A percentile compares a stretch with the other conserved stretches of the same genome.
Conservation (phyloP, 257 asterid species). For the Nicotiana tabacum region DNA sequence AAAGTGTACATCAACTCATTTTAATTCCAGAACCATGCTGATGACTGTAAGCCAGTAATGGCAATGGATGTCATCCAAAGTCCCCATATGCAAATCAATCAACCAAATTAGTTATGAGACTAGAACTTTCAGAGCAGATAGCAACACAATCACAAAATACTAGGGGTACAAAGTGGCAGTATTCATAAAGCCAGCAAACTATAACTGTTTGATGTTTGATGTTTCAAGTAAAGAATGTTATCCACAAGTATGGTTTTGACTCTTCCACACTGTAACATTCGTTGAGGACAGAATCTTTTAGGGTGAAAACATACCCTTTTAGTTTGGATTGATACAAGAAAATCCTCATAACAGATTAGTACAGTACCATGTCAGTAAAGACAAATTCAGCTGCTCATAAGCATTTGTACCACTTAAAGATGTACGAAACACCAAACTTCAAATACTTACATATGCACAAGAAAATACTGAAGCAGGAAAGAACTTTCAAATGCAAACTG, state of each 20-base stretch:
- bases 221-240: too few relatives aligned
- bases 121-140: not conserved
- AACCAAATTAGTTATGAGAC: not conserved
- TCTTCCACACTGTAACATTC: not conserved
- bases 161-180: not conserved
- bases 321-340: not conserved
- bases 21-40: not conserved
- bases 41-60: not conserved
- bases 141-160: not conserved
- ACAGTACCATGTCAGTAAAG: not conserved
- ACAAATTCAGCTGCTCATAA: not conserved
- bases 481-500: not conserved
- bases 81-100: not conserved
- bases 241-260: not conserved
- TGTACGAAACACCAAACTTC: too few relatives aligned
- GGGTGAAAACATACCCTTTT: not conserved
- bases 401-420: not conserved
- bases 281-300: not conserved
- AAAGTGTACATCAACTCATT: not conserved
- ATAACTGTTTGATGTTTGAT: not conserved
- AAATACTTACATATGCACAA: not conserved
- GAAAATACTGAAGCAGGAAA: not conserved
- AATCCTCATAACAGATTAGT: not conserved
- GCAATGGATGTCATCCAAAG: not conserved
- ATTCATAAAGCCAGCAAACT: not conserved